A percentile compares a stretch with the other conserved stretches of the same genome.
phyloP scores from a whole-genome alignment of 768 basidiomycete species.

The Cubamyces lactineus region DNA sequence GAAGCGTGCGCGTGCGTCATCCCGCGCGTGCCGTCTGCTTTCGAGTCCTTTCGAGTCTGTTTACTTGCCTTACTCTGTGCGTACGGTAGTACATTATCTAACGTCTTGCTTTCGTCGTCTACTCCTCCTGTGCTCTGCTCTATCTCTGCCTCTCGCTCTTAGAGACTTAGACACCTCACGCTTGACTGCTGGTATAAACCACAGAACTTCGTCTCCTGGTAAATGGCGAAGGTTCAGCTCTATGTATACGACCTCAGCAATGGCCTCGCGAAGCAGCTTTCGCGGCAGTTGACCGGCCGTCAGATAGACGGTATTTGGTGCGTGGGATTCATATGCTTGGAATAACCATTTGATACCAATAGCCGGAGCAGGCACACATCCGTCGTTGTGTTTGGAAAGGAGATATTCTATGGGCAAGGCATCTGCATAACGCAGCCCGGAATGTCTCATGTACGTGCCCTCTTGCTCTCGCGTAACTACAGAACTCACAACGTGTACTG shows the following conservation, averaged over 20 bases:
- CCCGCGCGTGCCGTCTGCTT: neutral
- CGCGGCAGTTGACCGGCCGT: slow-evolving; percentile 78
- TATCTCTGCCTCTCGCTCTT: neutral
- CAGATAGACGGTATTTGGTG: slow-evolving; percentile 96
- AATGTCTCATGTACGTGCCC: slow-evolving; percentile 69
- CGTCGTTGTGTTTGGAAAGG: slow-evolving; percentile 83
- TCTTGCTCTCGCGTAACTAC: neutral
- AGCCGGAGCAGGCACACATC: slow-evolving; percentile 78
- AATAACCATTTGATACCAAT: no score
- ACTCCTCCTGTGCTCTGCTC: neutral
- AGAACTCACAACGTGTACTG: neutral
- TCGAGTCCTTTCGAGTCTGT: neutral
- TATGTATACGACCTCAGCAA: slow-evolving; percentile 93
- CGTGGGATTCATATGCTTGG: slow-evolving; percentile 25
- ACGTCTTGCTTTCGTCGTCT: no score
- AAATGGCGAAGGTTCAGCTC: slow-evolving; percentile 59
- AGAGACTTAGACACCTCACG: no score
- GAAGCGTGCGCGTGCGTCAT: neutral
- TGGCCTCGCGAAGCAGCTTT: slow-evolving; percentile 81
- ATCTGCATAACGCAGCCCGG: slow-evolving; percentile 75
- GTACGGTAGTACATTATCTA: no score
- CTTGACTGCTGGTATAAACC: no score
- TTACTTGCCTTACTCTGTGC: neutral
- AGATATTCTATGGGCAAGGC: slow-evolving; percentile 91
- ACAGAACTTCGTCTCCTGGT: neutral